Evolutionary conservation across 306 rosid species (phyloP).

Genomic region (Coriaria nepalensis): DNA sequence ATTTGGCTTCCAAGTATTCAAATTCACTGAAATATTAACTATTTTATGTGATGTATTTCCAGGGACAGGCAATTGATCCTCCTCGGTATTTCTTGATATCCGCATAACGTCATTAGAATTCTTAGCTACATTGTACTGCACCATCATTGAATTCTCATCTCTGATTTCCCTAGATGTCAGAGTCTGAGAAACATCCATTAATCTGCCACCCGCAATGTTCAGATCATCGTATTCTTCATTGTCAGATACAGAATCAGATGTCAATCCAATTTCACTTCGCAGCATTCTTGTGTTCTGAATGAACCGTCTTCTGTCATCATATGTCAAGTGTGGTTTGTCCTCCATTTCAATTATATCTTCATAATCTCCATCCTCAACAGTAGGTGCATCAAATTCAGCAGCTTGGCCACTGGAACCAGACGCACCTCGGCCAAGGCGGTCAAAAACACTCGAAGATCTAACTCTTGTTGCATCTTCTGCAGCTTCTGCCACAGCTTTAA

Average conservation of each 20-base stretch:
- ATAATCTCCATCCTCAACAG: slow-evolving; percentile 21
- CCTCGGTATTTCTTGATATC: slow-evolving; percentile 26
- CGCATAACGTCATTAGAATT: slow-evolving; percentile 26
- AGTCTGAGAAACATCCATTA: slow-evolving; percentile 37
- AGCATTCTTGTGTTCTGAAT: slow-evolving; percentile 23
- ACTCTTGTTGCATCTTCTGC: slow-evolving; percentile 67
- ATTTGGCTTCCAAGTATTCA: slow-evolving; percentile 61
- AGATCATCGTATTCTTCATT: slow-evolving; percentile 50
- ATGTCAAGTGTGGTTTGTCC: slow-evolving; percentile 23
- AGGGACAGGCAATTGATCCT: slow-evolving; percentile 33
- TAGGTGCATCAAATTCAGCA: slow-evolving; percentile 20
- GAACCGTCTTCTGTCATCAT: slow-evolving; percentile 33
- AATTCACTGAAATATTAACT: slow-evolving; percentile 51
- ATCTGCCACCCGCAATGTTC: slow-evolving; percentile 23
- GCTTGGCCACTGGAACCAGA: slow-evolving; percentile 21
- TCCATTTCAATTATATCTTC: slow-evolving; percentile 31
- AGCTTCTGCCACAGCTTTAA: slow-evolving; percentile 88
- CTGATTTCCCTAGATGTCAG: slow-evolving; percentile 38
- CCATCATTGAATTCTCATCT: slow-evolving; percentile 30
- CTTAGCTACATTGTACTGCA: slow-evolving; percentile 38
- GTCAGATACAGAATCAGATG: slow-evolving; percentile 51
- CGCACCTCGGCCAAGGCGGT: slow-evolving; percentile 61
- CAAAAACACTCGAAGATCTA: slow-evolving; percentile 80
- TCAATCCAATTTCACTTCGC: slow-evolving; percentile 42
- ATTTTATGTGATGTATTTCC: slow-evolving; percentile 41